phyloP scores from a whole-genome alignment of 1,284 basidiomycete genomes.

The Xanthoconium separans region DNA sequence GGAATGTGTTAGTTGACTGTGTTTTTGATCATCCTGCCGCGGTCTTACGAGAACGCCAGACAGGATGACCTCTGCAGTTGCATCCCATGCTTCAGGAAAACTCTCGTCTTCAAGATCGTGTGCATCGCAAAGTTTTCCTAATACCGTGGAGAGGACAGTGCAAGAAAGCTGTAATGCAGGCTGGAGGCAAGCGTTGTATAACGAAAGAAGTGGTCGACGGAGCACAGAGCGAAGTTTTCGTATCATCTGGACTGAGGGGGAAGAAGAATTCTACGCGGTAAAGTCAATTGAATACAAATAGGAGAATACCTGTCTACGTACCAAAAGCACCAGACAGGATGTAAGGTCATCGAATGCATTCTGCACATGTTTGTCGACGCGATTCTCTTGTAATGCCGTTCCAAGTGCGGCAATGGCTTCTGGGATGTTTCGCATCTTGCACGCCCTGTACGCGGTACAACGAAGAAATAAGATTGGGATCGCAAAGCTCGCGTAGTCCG shows the following conservation, averaged over 20 bases:
- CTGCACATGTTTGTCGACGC: constrained; percentile 16
- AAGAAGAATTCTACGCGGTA: constrained; percentile 33
- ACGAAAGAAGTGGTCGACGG: constrained; percentile 34
- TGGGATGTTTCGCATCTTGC: constrained; percentile 22
- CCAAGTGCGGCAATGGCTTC: constrained; percentile 26
- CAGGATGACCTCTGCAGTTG: constrained; percentile 36
- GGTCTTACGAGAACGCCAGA: constrained; percentile 43
- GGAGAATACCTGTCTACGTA: constrained; percentile 16
- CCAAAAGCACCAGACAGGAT: constrained; percentile 35
- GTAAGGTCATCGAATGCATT: constrained; percentile 29
- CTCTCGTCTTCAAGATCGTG: constrained; percentile 12
- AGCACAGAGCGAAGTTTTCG: constrained; percentile 34
- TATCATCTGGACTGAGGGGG: constrained; percentile 29
- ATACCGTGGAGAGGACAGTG: constrained; percentile 34
- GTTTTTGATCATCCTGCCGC: neutral
- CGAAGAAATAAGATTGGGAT: too few relatives aligned
- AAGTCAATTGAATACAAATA: neutral
- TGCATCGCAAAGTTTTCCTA: constrained; percentile 29
- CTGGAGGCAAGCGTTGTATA: constrained; percentile 36
- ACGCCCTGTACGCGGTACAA: too few relatives aligned
- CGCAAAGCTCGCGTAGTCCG: neutral
- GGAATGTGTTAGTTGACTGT: constrained; percentile 10
- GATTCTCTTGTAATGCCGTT: constrained; percentile 14
- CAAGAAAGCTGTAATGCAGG: constrained; percentile 35
- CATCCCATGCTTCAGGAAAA: constrained; percentile 36